Evolutionary conservation across 1,284 basidiomycete genomes (phyloP), one percentile per base, ranked within the genome.

Genomic region (Rhodotorula sp.): DNA sequence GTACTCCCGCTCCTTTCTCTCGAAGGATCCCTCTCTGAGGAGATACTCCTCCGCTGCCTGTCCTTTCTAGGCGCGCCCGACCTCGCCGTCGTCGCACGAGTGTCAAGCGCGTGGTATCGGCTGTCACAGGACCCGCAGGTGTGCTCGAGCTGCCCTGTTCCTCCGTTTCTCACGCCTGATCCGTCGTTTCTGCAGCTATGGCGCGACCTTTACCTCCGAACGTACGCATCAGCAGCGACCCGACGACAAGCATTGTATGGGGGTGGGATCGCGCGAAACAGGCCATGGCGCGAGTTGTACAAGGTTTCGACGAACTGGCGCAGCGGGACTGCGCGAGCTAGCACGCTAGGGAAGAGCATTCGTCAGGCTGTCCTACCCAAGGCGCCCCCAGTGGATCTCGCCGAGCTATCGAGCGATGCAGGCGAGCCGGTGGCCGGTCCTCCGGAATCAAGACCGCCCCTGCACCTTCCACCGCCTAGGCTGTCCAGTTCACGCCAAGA

Each of bases 241-340:
- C 54, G 68, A 7, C 51, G 68, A 29, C 64, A 51, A 15, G 65
- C 51, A 0, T 13, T 29, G 4, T 4, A 17, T 17, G 59, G 36
- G 27, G 59, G 17, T 2, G 5, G 17, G 32, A 20, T 59, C 19
- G 3, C 22, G 19, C 51, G 57, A 4, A 49, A 59, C 8, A 22
- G 70, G 47, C 74, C 76, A 0, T 77, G 74, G 74, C 66, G 71
- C 6, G 74, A 76, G 24, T 64, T 77, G 29, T 76, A 63, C 68
- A 69, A 73, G 61, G 63, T 76, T 29, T 70, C 68, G 39, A 64
- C 65, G 7, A 77, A 77, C 47, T 77, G 76, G 76, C 54, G 68
- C 11, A 65, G 61, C 8, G 76, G 76, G 3, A 66, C 27, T 34
- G 73, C 74, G 15, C 36, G 60, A 10, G 62, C 73, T 2, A 71